Percentiles rank a stretch among this genome's conserved stretches.
Conservation (phyloP, 2,329 filamentous ascomycete genomes). For the Scytalidium sp. region DNA sequence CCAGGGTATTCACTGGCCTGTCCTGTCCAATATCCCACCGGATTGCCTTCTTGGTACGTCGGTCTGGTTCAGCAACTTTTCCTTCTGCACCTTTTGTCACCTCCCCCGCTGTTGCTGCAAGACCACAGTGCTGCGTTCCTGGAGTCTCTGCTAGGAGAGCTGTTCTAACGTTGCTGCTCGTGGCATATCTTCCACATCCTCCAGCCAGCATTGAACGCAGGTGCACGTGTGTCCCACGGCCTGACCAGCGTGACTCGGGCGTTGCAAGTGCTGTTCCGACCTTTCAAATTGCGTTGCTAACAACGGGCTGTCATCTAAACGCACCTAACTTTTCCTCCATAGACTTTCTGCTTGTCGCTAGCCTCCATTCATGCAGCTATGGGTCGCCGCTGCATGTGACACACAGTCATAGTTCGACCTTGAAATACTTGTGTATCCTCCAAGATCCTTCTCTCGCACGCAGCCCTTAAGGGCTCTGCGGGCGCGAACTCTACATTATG, state of each 20-base stretch:
- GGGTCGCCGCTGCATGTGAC: conserved; percentile 20
- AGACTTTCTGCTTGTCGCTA: conserved; percentile 4
- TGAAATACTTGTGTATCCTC: conserved; percentile 11
- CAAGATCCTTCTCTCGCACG: conserved; percentile 12
- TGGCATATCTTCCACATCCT: not conserved
- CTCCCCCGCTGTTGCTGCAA: not conserved
- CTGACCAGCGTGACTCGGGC: not conserved
- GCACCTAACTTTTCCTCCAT: not conserved
- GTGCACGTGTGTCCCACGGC: conserved; percentile 4
- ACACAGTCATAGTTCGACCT: conserved; percentile 5
- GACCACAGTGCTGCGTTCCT: not conserved
- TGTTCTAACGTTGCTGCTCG: not conserved
- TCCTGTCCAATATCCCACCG: not conserved
- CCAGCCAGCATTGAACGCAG: not conserved
- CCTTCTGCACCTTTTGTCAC: not conserved
- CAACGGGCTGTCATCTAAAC: not conserved
- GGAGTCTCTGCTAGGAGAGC: not conserved
- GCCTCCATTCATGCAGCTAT: conserved; percentile 7
- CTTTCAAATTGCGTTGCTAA: not conserved
- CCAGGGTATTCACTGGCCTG: not conserved
- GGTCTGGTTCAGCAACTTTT: not conserved
- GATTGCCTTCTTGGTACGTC: not conserved
- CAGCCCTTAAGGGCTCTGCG: conserved; percentile 20
- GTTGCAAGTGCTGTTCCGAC: not conserved
- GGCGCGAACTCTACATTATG: conserved; percentile 26